Base-by-base conservation (phyloP, 2,329 filamentous ascomycete species). In the Magnaporthiopsis incrustans region DNA sequence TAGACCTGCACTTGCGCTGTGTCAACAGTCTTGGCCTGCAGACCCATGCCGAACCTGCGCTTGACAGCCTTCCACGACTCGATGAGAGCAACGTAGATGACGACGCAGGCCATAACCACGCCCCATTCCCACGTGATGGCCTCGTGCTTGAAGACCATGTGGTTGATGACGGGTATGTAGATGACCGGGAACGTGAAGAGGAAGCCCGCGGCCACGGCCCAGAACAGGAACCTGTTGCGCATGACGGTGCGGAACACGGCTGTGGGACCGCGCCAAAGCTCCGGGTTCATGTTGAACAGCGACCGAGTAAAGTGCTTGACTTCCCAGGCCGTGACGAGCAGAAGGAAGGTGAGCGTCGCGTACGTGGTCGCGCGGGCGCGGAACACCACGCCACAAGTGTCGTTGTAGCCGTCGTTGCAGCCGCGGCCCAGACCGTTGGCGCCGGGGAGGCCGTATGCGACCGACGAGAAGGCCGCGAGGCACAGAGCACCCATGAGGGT, bases 31-130 rank as follows among this genome's bases (percentile, higher is more conserved):
- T 25, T 59, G 4, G 57, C 57, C 57, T 59, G 57, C 25, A 59
- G 27, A 7, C 60, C 60, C 35, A 61, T 18, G 25, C 38, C 25
- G 12, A 53, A 22, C 60, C 60, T 32, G 14, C 88, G 77, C 79
- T 91, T 91, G 26, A 76, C 75, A 63, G 82, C 87, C 75, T 90
- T 90, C 86, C 87, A 91, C 0, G 70, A 69, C 75, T 91, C 88
- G 4, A 89, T 78, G 6, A 88, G 81, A 0, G 74, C 74, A 63
- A 90, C 77, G 73, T 89, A 91, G 14, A 82, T 70, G 1, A 81
- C 71, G 0, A 87, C 78, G 35, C 79, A 82, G 30, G 83, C 79
- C 59, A 83, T 77, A 0, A 90, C 87, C 4, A 90, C 78, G 2
- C 81, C 85, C 88, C 87, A 91, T 70, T 90, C 87, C 86, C 87